Conservation (phyloP, 148 eudicot species). For the Vaccinium myrtillus region DNA sequence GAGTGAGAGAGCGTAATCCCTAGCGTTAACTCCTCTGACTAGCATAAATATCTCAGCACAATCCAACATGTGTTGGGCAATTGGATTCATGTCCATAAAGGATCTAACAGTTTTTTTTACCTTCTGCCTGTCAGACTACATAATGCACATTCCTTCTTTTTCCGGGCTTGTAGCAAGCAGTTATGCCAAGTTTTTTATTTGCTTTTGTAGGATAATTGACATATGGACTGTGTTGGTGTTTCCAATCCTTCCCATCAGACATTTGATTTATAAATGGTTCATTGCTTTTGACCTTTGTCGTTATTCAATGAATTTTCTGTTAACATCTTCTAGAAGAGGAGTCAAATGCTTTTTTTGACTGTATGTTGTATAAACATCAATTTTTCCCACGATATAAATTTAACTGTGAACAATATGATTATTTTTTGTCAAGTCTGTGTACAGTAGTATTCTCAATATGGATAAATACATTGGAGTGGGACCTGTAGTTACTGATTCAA, state of each 20-base stretch:
- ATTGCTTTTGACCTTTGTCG: background rate
- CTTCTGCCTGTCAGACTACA: background rate
- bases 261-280: background rate
- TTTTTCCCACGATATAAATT: background rate
- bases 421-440: background rate
- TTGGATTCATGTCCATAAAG: background rate
- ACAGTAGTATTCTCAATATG: background rate
- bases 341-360: background rate
- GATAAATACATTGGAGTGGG: background rate
- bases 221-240: background rate
- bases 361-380: background rate
- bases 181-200: background rate
- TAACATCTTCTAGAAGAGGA: background rate
- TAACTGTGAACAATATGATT: background rate
- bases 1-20: background rate
- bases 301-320: background rate
- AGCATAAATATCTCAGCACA: background rate
- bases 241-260: background rate
- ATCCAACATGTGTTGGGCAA: background rate
- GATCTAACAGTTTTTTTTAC: background rate
- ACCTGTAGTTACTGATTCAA: background rate
- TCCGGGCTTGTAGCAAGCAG: background rate
- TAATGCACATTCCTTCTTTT: background rate
- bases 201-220: background rate
- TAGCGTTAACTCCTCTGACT: background rate